Conservation (phyloP, 2,329 filamentous ascomycete species). For the Pyrenochaeta sp. region DNA sequence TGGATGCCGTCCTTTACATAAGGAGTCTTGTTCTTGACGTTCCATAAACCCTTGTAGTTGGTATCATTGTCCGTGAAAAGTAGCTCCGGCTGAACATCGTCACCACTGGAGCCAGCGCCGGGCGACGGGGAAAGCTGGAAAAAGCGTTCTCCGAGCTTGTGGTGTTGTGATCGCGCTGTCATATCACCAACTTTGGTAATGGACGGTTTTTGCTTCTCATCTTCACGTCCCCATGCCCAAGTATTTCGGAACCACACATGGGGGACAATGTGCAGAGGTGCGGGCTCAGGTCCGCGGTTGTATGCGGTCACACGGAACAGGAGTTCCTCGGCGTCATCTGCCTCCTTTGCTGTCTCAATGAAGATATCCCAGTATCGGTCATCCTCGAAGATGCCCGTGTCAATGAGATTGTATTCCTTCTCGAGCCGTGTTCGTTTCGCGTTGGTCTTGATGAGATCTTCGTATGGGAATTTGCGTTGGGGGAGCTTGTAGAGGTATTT, state of each 20-base stretch:
- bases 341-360: slow-evolving; percentile 94
- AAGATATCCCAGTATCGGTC: slow-evolving; percentile 96
- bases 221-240: slow-evolving; percentile 90
- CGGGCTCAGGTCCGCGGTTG: slow-evolving; percentile 90
- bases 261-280: slow-evolving; percentile 90
- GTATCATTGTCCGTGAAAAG: slow-evolving; percentile 97
- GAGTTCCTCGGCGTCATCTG: slow-evolving; percentile 88
- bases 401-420: slow-evolving; percentile 88
- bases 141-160: slow-evolving; percentile 81
- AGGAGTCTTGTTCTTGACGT: slow-evolving; percentile 74
- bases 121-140: slow-evolving; percentile 89
- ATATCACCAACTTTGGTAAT: slow-evolving; percentile 72
- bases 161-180: slow-evolving; percentile 78
- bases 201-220: slow-evolving; percentile 78
- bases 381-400: slow-evolving; percentile 87
- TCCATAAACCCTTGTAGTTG: slow-evolving; percentile 80
- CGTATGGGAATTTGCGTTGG: slow-evolving; percentile 88
- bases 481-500: slow-evolving; percentile 98
- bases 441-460: slow-evolving; percentile 86
- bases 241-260: slow-evolving; percentile 98
- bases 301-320: slow-evolving; percentile 95
- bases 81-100: slow-evolving; percentile 84
- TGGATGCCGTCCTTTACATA: slow-evolving; percentile 98
- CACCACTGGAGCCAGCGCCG: slow-evolving; percentile 76
- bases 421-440: slow-evolving; percentile 77